Conservation (phyloP, 768 basidiomycete genomes). For the Leccinellum albellum region DNA sequence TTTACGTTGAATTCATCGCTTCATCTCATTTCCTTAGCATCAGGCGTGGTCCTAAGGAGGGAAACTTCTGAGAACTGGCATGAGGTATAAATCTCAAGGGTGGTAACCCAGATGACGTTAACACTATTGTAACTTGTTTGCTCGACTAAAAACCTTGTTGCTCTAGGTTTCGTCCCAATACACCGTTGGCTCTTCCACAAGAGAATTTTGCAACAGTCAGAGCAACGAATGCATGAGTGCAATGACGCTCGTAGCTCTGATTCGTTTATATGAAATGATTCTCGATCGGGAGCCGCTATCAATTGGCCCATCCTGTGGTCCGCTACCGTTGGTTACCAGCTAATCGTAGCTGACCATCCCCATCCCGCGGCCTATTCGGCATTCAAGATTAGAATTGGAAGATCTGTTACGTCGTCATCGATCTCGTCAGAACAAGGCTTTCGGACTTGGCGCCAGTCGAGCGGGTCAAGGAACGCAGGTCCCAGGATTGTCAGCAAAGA, state of each 20-base stretch:
- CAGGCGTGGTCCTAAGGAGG: not conserved
- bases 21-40: not conserved
- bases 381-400: not conserved
- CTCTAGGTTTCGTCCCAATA: not conserved
- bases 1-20: not conserved
- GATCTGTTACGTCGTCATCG: not conserved
- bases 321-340: not conserved
- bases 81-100: too few species aligned
- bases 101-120: too few species aligned
- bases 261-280: too few species aligned
- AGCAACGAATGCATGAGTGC: too few species aligned
- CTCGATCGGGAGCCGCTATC: too few species aligned
- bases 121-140: too few species aligned
- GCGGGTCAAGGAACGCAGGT: conserved; percentile 80
- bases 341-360: not conserved
- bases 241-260: too few species aligned
- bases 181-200: too few species aligned
- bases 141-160: not conserved
- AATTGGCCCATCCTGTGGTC: too few species aligned
- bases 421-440: conserved; percentile 71
- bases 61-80: not conserved
- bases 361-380: too few species aligned
- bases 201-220: too few species aligned
- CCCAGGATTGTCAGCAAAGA: conserved; percentile 87
- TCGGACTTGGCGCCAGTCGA: conserved; percentile 75